Evolutionary conservation across 345 rosid genomes (phyloP).

Genomic region (Arabis hirsuta): DNA sequence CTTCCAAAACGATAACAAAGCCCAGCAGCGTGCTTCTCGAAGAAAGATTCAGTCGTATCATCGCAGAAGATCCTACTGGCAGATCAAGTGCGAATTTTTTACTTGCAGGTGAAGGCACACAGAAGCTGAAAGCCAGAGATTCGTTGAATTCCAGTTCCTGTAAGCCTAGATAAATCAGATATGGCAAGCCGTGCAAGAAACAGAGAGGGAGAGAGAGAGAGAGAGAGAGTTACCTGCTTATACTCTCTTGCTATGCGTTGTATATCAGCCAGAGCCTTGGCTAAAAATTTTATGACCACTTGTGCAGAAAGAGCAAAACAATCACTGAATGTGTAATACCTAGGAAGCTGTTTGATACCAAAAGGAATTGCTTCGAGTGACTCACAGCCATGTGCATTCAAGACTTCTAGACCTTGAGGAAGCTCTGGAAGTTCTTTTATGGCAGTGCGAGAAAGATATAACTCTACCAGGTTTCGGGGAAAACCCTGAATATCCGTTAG

Average conservation of each 20-base stretch:
- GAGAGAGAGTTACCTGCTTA: slow-evolving; percentile 10
- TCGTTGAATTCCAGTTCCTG: neutral
- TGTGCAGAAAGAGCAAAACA: slow-evolving; percentile 40
- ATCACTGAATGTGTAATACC: slow-evolving; percentile 24
- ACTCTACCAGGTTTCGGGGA: slow-evolving; percentile 24
- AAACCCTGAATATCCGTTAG: slow-evolving; percentile 21
- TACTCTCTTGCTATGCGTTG: neutral
- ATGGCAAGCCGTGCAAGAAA: neutral
- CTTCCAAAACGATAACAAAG: neutral
- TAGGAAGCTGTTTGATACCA: neutral
- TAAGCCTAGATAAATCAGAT: slow-evolving; percentile 5
- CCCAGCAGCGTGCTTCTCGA: neutral
- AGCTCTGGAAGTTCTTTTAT: slow-evolving; percentile 24
- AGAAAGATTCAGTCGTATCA: neutral
- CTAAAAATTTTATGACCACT: neutral
- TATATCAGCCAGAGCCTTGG: neutral
- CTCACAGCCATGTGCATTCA: slow-evolving; percentile 30
- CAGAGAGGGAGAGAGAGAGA: neutral
- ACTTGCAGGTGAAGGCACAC: slow-evolving; percentile 3
- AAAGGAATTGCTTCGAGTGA: neutral
- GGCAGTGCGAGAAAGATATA: slow-evolving; percentile 24
- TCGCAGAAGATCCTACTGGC: slow-evolving; percentile 13
- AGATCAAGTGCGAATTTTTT: neutral
- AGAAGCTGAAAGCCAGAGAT: slow-evolving; percentile 27
- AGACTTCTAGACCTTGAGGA: slow-evolving; percentile 16